Percentiles rank a stretch among this genome's conserved stretches.
Evolutionary conservation across 2,329 filamentous ascomycete genomes (phyloP).

Genomic region (Dendryphion nanum): DNA sequence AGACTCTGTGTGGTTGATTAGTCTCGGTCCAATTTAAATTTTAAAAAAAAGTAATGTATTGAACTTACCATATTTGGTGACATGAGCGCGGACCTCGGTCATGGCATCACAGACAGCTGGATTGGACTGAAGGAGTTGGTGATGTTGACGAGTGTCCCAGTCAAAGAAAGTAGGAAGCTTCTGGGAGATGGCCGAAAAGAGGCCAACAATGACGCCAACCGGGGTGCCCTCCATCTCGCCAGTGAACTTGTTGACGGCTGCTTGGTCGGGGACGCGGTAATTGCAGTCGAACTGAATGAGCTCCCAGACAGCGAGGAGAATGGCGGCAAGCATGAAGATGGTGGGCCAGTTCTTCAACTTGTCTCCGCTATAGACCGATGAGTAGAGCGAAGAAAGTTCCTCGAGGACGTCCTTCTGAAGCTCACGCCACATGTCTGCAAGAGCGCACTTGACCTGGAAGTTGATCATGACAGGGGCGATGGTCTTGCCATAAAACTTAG

Average conservation of each 20-base stretch:
- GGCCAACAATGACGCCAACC: constrained; percentile 91
- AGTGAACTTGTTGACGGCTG: constrained; percentile 90
- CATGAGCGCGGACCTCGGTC: constrained; percentile 91
- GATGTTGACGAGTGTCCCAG: constrained; percentile 91
- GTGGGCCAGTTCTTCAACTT: constrained; percentile 99
- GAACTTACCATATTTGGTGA: constrained; percentile 85
- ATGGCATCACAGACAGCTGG: constrained; percentile 89
- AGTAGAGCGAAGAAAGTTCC: constrained; percentile 88
- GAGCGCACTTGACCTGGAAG: constrained; percentile 96
- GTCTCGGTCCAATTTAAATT: constrained; percentile 19
- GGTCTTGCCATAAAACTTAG: constrained; percentile 85
- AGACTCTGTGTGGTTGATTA: constrained; percentile 63
- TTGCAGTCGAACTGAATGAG: constrained; percentile 99
- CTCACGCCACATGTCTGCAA: constrained; percentile 98
- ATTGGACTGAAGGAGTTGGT: constrained; percentile 88
- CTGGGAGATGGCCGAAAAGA: constrained; percentile 97
- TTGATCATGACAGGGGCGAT: constrained; percentile 98
- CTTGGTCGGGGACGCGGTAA: constrained; percentile 84
- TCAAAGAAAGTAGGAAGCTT: constrained; percentile 90
- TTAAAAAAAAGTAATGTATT: constrained; percentile 7
- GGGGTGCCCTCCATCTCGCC: constrained; percentile 94
- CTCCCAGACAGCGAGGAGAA: constrained; percentile 93
- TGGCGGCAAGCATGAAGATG: constrained; percentile 94
- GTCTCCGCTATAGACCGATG: constrained; percentile 96
- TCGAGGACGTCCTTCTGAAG: constrained; percentile 94